Conservation (phyloP, 2,329 filamentous ascomycete genomes). For the Calonectria pseudoreteaudii region DNA sequence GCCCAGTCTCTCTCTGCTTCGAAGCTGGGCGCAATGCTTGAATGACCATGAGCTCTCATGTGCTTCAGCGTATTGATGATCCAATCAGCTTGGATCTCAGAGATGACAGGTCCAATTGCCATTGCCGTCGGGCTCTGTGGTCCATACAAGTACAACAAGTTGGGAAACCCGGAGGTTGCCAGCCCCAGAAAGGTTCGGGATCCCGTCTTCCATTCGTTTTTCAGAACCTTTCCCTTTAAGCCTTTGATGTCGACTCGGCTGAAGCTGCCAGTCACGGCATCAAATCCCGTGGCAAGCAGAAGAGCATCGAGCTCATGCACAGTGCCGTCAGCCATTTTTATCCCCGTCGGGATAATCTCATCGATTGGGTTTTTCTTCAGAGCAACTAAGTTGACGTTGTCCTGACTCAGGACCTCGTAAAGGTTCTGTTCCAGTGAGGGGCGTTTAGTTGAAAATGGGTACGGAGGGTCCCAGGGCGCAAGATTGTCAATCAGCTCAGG, state of each 20-base stretch:
- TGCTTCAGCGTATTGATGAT: slow-evolving; percentile 11
- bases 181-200: background rate
- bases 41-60: background rate
- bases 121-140: slow-evolving; percentile 12
- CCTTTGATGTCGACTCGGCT: background rate
- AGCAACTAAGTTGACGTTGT: background rate
- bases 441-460: background rate
- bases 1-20: slow-evolving; percentile 12
- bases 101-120: slow-evolving; percentile 18
- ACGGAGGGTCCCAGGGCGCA: background rate
- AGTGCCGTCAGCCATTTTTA: background rate
- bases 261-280: background rate
- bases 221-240: background rate
- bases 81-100: slow-evolving; percentile 20
- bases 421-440: background rate
- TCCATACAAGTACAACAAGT: background rate
- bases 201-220: background rate
- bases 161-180: background rate
- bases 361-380: background rate
- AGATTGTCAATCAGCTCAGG: background rate
- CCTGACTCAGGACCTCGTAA: background rate
- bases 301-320: background rate
- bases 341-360: background rate
- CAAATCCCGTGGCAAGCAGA: background rate
- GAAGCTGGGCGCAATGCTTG: slow-evolving; percentile 16